phyloP scores from a whole-genome alignment of 1,139 yeast genomes.

The Candida smagusa region DNA sequence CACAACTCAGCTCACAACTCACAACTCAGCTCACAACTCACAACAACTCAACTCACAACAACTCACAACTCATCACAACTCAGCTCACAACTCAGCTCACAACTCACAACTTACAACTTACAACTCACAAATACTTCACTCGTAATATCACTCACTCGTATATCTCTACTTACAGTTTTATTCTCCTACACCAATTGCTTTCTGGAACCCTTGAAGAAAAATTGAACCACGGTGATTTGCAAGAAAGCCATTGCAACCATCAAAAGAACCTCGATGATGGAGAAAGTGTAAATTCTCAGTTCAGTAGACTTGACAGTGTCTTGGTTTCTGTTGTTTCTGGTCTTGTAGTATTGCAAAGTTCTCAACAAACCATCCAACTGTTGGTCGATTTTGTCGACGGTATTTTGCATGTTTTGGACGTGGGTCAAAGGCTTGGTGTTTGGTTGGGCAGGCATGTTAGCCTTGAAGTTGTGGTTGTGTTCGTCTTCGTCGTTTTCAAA shows the following conservation, averaged over 20 bases:
- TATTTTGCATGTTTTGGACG: conserved; percentile 57
- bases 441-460: conserved; percentile 62
- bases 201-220: conserved; percentile 82
- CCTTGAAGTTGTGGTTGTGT: conserved; percentile 43
- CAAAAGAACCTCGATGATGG: conserved; percentile 73
- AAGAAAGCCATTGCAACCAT: conserved; percentile 84
- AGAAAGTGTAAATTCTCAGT: conserved; percentile 80
- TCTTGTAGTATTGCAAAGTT: conserved; percentile 76
- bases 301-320: conserved; percentile 88
- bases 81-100: too few species aligned
- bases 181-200: conserved; percentile 61
- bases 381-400: conserved; percentile 61
- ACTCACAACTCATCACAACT: too few species aligned
- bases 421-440: conserved; percentile 56
- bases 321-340: conserved; percentile 91
- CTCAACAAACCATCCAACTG: conserved; percentile 65
- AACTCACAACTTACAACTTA: too few species aligned
- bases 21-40: too few species aligned
- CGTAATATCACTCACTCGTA: neutral
- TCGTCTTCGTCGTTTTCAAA: conserved; percentile 44
- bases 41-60: too few species aligned
- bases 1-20: too few species aligned
- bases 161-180: neutral
- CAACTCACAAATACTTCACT: too few species aligned
- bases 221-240: conserved; percentile 81